A percentile compares a stretch with the other conserved stretches of the same genome.
Evolutionary conservation across 176 grass and related monocot genomes (phyloP).

Genomic region (Zizania latifolia): DNA sequence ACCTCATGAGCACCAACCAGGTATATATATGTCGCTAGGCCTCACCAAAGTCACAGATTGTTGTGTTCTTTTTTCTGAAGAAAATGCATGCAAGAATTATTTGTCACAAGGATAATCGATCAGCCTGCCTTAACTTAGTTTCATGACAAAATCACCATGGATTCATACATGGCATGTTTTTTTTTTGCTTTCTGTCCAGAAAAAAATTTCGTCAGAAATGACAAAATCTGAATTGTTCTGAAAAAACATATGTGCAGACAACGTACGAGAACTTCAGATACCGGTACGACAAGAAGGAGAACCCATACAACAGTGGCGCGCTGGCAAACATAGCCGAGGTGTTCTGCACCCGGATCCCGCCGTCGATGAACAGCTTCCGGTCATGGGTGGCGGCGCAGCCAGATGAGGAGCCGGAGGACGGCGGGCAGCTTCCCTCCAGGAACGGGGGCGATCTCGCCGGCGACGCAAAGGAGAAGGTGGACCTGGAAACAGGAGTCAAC

Average conservation of each 20-base stretch:
- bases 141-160: background rate
- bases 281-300: constrained; percentile 89
- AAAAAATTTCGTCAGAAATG: too few species aligned
- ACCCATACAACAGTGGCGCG: constrained; percentile 67
- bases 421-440: constrained; percentile 12
- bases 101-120: too few species aligned
- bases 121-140: too few species aligned
- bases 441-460: constrained; percentile 22
- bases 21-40: too few species aligned
- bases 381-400: constrained; percentile 39
- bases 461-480: constrained; percentile 25
- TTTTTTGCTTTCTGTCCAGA: too few species aligned
- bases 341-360: constrained; percentile 58
- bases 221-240: background rate
- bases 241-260: constrained; percentile 36
- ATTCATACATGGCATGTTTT: too few species aligned
- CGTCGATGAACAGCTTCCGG: constrained; percentile 70
- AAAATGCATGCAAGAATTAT: too few species aligned
- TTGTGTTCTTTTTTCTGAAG: background rate
- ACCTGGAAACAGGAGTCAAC: constrained; percentile 56
- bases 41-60: background rate
- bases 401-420: background rate
- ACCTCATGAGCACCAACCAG: constrained; percentile 87
- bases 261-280: constrained; percentile 98
- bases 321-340: constrained; percentile 56